These are phyloP conservation scores for Mucor mucedo DNA, from an alignment of 371 early-diverging fungal genomes.

Conservation along the genomic window DNA sequence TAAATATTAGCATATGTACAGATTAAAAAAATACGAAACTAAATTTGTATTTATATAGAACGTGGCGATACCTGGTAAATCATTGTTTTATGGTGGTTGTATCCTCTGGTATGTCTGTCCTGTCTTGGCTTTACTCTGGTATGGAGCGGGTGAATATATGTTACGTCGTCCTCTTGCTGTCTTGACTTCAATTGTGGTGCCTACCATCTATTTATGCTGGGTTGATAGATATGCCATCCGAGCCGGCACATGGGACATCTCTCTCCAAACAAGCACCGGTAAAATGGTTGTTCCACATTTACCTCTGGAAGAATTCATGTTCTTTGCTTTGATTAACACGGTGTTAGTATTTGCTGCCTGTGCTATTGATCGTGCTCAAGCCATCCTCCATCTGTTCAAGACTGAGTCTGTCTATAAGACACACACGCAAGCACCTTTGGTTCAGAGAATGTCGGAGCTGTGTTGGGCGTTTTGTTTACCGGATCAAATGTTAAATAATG, in stretches of 20 bases:
- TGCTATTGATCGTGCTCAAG: slow-evolving; percentile 57
- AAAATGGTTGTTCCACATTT: slow-evolving; percentile 49
- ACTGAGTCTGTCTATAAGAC: background rate
- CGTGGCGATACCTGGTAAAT: slow-evolving; percentile 41
- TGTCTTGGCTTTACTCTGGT: slow-evolving; percentile 62
- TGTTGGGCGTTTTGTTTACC: slow-evolving; percentile 36
- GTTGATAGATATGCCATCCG: slow-evolving; percentile 59
- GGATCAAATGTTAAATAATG: slow-evolving; percentile 30
- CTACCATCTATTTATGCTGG: slow-evolving; percentile 59
- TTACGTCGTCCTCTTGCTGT: slow-evolving; percentile 38
- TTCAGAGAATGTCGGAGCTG: slow-evolving; percentile 16
- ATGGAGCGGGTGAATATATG: slow-evolving; percentile 60
- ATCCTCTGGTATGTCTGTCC: slow-evolving; percentile 63
- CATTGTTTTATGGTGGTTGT: slow-evolving; percentile 60
- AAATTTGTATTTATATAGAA: slow-evolving; percentile 20
- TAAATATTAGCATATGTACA: slow-evolving; percentile 15
- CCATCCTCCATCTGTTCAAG: slow-evolving; percentile 38
- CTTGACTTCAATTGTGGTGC: slow-evolving; percentile 37
- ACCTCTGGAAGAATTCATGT: slow-evolving; percentile 68
- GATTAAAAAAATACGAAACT: background rate
- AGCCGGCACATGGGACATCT: slow-evolving; percentile 65
- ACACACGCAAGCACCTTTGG: background rate
- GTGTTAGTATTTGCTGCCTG: slow-evolving; percentile 66
- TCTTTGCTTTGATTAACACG: slow-evolving; percentile 60
- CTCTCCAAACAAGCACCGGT: slow-evolving; percentile 50